Evolutionary conservation across 2,329 filamentous ascomycete genomes (phyloP).

Genomic region (Alternaria burnsii): DNA sequence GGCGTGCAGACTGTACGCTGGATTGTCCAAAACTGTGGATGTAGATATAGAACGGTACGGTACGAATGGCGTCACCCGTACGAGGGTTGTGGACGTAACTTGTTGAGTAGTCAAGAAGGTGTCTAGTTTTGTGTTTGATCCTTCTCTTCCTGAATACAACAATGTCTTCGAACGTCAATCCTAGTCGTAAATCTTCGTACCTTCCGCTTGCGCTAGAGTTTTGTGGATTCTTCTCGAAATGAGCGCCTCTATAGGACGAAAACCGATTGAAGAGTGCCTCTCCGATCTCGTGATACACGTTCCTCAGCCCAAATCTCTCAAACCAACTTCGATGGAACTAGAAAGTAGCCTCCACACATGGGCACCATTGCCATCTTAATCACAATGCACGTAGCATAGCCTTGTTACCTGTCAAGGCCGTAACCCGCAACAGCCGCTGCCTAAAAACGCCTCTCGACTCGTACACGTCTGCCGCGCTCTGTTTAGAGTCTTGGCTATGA

Average conservation of each 20-base stretch:
- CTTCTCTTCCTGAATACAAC: neutral
- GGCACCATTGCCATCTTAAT: conserved; percentile 4
- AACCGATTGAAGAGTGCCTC: neutral
- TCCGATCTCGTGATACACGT: neutral
- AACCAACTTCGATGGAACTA: neutral
- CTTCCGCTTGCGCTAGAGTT: neutral
- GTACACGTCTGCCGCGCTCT: conserved; percentile 10
- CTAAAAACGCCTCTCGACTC: conserved; percentile 3
- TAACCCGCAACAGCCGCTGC: neutral
- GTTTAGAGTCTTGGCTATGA: conserved; percentile 8
- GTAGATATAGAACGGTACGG: neutral
- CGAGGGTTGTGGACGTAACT: neutral
- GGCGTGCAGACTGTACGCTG: neutral
- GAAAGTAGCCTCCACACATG: neutral
- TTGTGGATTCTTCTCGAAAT: neutral
- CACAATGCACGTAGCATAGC: neutral
- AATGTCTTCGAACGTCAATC: neutral
- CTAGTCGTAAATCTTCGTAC: neutral
- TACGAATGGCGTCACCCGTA: neutral
- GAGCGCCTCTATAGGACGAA: neutral
- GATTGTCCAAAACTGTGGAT: neutral
- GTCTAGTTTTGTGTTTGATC: neutral
- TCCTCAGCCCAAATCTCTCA: neutral
- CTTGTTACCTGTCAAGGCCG: neutral
- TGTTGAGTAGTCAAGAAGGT: neutral